Base-by-base conservation (phyloP, 2,329 filamentous ascomycete genomes). In the Talaromyces islandicus region DNA sequence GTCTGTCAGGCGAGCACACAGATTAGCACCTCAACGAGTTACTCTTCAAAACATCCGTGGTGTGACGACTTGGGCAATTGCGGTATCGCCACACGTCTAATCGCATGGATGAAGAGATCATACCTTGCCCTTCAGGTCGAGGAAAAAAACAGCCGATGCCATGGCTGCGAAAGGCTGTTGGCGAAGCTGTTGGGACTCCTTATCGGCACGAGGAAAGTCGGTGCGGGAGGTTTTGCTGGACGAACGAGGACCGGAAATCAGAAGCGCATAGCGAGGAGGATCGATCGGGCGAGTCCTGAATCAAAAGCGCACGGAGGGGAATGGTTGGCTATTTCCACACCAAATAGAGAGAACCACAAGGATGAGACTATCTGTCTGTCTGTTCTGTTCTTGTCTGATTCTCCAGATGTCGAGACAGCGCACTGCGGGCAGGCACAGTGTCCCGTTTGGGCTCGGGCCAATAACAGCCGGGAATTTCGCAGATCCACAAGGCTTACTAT, bases 61-160 rank as follows among this genome's bases (percentile, higher is more conserved):
- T 38, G 35, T 38, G 35, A 38, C 17, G 5, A 17, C 35, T 38
- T 38, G 35, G 35, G 21, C 43, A 46, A 46, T 46, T 46, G 43
- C 43, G 11, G 17, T 17, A 24, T 11, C 11, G 43, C 43, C 43
- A 24, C 21, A 46, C 9, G 19, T 46, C 43, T 19, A 1, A 46
- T 24, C 51, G 21, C 9, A 54, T n/a, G 12, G 17, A 46, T 7
- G 5, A 46, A 46, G 43, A 46, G 2, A 24, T 62, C 80, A 64
- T 77, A 95, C 92, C 89, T 99, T 99, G 90, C 94, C 94, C 91
- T 99, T 99, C 68, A 99, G 85, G 78, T 99, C 94, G 71, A 99
- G 88, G 77, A 99, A 99, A 85, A 99, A 99, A 71, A 99, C 76
- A 66, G 94, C 94, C 63, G 94, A 99, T 69, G 94, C 94, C 94